phyloP scores from a whole-genome alignment of 2,329 filamentous ascomycete genomes.

The Fusarium paranaense region DNA sequence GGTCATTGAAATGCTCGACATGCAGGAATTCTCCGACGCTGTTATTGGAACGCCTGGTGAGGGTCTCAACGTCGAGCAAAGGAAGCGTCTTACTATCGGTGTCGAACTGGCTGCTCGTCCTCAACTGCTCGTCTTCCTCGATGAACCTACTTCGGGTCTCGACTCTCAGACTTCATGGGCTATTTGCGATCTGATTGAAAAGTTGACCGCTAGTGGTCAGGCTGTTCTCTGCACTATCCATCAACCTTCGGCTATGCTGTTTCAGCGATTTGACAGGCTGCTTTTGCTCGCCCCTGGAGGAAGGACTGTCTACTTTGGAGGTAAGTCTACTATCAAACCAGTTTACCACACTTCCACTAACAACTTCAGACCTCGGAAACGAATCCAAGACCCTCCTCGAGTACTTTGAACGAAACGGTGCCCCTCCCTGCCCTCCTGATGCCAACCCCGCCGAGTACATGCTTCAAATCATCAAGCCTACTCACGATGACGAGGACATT shows the following conservation, averaged over 20 bases:
- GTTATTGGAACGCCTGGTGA: slow-evolving; percentile 67
- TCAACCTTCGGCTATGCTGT: slow-evolving; percentile 58
- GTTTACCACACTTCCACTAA: rapidly evolving
- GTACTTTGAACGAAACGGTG: slow-evolving; percentile 73
- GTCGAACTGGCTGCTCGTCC: slow-evolving; percentile 82
- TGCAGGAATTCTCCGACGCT: slow-evolving; percentile 75
- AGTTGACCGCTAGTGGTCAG: slow-evolving; percentile 63
- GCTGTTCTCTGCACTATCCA: slow-evolving; percentile 61
- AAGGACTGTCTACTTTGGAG: slow-evolving; percentile 69
- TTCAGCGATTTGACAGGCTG: slow-evolving; percentile 64
- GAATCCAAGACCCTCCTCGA: slow-evolving; percentile 61
- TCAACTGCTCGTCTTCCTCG: slow-evolving; percentile 77
- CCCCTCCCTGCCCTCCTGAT: slow-evolving; percentile 61
- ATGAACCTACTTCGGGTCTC: slow-evolving; percentile 81
- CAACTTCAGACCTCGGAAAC: slow-evolving; percentile 43
- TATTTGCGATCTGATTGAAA: slow-evolving; percentile 77
- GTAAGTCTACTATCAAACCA: not conserved
- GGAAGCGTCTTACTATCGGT: slow-evolving; percentile 76
- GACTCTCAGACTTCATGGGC: slow-evolving; percentile 82
- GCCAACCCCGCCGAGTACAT: slow-evolving; percentile 78
- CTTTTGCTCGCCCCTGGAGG: slow-evolving; percentile 67
- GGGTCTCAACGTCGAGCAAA: slow-evolving; percentile 57
- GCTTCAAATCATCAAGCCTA: slow-evolving; percentile 56
- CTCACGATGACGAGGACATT: slow-evolving; percentile 51
- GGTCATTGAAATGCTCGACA: slow-evolving; percentile 49